phyloP scores from a whole-genome alignment of 2,329 filamentous ascomycete species.

The Didymella exigua region DNA sequence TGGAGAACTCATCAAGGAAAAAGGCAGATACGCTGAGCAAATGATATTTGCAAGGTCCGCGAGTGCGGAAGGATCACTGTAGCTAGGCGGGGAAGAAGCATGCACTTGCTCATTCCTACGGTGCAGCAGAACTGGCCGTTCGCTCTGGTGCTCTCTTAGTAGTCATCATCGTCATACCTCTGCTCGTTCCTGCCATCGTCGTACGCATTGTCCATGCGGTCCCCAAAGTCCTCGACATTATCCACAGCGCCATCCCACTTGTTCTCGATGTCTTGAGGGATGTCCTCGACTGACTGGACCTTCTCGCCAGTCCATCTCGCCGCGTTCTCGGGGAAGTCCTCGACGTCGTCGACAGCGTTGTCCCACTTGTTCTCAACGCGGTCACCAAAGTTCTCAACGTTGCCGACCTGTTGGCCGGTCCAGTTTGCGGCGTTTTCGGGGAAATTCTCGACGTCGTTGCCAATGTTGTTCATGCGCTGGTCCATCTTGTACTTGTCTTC shows the following conservation, averaged over 20 bases:
- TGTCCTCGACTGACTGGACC: constrained; percentile 33
- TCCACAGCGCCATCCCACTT: constrained; percentile 30
- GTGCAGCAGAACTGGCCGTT: not conserved
- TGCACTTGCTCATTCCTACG: not conserved
- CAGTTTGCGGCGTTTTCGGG: constrained; percentile 32
- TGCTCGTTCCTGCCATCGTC: constrained; percentile 31
- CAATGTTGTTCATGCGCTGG: constrained; percentile 24
- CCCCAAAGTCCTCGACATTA: constrained; percentile 27
- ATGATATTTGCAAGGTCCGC: too few relatives aligned
- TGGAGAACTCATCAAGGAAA: too few relatives aligned
- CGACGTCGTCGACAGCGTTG: constrained; percentile 27
- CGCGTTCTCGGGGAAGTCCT: constrained; percentile 34
- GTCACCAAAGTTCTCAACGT: constrained; percentile 30
- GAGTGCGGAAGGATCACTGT: too few relatives aligned
- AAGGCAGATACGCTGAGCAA: too few relatives aligned
- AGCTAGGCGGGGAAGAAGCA: not conserved
- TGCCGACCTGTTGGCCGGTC: constrained; percentile 33
- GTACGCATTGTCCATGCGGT: constrained; percentile 32
- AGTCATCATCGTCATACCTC: constrained; percentile 31
- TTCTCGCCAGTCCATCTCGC: constrained; percentile 32
- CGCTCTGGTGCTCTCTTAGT: not conserved
- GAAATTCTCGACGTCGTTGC: constrained; percentile 26
- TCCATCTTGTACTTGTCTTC: constrained; percentile 24
- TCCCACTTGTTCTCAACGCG: constrained; percentile 29
- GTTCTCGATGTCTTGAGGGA: constrained; percentile 31